Evolutionary conservation across 2,329 filamentous ascomycete genomes (phyloP), one percentile per base, ranked within the genome.

Genomic region (Calonectria montana): DNA sequence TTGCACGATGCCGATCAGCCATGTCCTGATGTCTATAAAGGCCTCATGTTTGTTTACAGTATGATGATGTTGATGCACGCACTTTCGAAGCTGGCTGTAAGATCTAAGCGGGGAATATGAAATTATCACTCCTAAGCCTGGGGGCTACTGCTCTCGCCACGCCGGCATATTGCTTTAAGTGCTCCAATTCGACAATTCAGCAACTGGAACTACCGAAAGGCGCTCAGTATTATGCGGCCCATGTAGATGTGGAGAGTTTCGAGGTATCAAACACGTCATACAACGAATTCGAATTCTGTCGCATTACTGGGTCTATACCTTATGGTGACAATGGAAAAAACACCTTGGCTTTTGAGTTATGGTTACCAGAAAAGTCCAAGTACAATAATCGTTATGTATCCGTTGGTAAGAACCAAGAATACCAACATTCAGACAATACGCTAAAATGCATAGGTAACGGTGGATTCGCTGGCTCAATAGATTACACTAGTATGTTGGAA

Each of bases 381-480:
- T 65, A 65, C 21, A 65, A 65, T 35, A 50, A 47, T 12, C 62
- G 62, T 5, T 65, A 65, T n/a, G 62, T 65, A 16, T 65, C 62
- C 15, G 62, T 65, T 10, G 62, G 62, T 65, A 39, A 39, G 62
- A 37, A 9, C 21, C 8, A 16, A 12, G 10, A 2, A 37, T 16
- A 39, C 5, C 2, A 12, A 9, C 4, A 27, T 21, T 2, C 2
- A 3, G 25, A 37, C 1, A 6, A 3, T 3, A 4, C 13, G 15
- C 45, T 65, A 39, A 48, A 13, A 37, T 13, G 10, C 4, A 1
- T 21, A 65, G 62, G 62, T 2, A 65, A 65, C 12, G 62, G 62
- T 6, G 62, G 62, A 25, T 65, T 65, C 12, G 62, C 62, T 13
- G 62, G 62, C 8, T 39, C n/a, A 6, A 65, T 65, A n/a, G 62